Evolutionary conservation across 352 stramenopile species (phyloP).

Genomic region (Globisporangium splendens): DNA sequence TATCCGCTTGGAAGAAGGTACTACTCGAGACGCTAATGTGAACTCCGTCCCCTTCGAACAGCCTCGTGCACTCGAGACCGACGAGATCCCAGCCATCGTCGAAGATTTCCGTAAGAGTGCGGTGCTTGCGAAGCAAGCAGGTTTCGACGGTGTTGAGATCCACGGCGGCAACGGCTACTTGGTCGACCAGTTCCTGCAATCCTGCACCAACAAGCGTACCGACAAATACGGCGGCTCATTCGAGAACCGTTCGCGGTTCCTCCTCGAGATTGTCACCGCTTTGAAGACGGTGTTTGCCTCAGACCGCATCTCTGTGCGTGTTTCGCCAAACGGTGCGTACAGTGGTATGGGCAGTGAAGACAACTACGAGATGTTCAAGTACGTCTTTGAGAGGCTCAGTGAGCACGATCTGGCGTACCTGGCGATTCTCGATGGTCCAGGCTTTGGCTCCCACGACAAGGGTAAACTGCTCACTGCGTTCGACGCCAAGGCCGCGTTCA

Average conservation of each 20-base stretch:
- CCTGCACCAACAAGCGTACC: constrained; percentile 48
- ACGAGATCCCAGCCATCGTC: not conserved
- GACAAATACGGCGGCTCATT: constrained; percentile 72
- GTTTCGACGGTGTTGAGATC: constrained; percentile 83
- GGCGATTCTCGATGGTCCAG: not conserved
- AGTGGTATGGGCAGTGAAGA: constrained; percentile 17
- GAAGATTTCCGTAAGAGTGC: constrained; percentile 3
- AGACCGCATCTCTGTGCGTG: constrained; percentile 12
- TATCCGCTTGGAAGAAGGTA: constrained; percentile 15
- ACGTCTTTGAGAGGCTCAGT: constrained; percentile 16
- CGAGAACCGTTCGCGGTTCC: constrained; percentile 58
- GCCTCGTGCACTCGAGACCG: not conserved
- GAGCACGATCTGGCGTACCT: constrained; percentile 22
- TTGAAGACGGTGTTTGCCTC: constrained; percentile 13
- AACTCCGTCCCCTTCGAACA: constrained; percentile 5
- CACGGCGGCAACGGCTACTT: constrained; percentile 87
- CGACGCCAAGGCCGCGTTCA: constrained; percentile 6
- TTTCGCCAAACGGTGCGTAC: constrained; percentile 14
- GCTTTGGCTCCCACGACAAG: constrained; percentile 7
- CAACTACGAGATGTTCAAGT: constrained; percentile 19
- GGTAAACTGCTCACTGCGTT: constrained; percentile 2
- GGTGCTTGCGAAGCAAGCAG: not conserved
- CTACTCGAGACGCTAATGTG: not conserved
- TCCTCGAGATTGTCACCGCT: constrained; percentile 47
- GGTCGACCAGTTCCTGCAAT: constrained; percentile 79